Conservation (phyloP, 2,329 filamentous ascomycete genomes). For the Zymoseptoria passerinii region DNA sequence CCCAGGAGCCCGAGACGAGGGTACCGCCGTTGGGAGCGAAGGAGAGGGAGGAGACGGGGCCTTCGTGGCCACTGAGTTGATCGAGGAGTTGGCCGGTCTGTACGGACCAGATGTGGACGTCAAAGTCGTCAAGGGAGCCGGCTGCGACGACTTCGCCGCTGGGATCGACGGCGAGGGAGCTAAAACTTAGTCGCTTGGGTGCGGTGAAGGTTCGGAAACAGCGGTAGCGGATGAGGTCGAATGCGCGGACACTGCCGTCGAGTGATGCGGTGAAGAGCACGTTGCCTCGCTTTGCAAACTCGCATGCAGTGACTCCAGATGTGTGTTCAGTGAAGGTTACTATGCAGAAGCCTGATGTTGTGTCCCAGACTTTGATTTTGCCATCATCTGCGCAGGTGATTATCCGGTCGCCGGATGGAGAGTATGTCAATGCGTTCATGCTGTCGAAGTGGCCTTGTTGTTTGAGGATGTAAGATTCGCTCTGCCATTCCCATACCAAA, state of each 20-base stretch:
- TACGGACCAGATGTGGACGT: conserved; percentile 97
- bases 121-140: conserved; percentile 89
- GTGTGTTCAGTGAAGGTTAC: conserved; percentile 98
- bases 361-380: conserved; percentile 98
- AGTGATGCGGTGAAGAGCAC: conserved; percentile 92
- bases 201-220: conserved; percentile 98
- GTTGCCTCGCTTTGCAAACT: conserved; percentile 91
- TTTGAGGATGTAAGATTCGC: conserved; percentile 96
- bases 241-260: conserved; percentile 88
- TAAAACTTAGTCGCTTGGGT: conserved; percentile 82
- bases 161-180: conserved; percentile 89
- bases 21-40: conserved; percentile 81
- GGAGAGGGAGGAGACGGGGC: conserved; percentile 77
- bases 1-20: conserved; percentile 90
- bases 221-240: conserved; percentile 91
- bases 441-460: conserved; percentile 96
- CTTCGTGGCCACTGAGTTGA: conserved; percentile 83
- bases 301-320: conserved; percentile 84
- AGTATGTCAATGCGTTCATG: conserved; percentile 88
- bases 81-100: conserved; percentile 94
- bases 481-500: conserved; percentile 99
- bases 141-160: conserved; percentile 95
- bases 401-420: conserved; percentile 85
- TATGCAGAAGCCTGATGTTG: conserved; percentile 91
- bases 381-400: conserved; percentile 93